Conservation (phyloP, 2,329 filamentous ascomycete genomes). For the Paraconiothyrium brasiliense region DNA sequence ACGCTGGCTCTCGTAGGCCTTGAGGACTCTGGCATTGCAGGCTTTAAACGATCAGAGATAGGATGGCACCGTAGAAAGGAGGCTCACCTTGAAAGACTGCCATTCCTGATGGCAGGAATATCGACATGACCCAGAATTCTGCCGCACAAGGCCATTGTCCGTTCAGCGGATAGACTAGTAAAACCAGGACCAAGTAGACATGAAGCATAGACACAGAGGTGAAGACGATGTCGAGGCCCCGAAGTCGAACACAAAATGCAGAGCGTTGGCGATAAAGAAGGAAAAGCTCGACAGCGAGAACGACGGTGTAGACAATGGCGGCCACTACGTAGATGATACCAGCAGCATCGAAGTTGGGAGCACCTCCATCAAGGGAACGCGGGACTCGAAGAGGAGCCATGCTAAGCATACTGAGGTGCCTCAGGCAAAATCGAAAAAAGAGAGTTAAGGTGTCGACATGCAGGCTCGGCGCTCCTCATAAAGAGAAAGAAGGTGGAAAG, state of each 20-base stretch:
- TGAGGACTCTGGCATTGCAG: slow-evolving; percentile 49
- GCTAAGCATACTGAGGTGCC: slow-evolving; percentile 33
- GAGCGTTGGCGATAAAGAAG: slow-evolving; percentile 41
- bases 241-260: slow-evolving; percentile 45
- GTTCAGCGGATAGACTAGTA: slow-evolving; percentile 50
- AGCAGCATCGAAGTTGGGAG: slow-evolving; percentile 42
- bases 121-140: slow-evolving; percentile 53
- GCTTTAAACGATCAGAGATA: slow-evolving; percentile 28
- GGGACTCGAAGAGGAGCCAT: slow-evolving; percentile 42
- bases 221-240: slow-evolving; percentile 45
- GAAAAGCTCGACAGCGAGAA: slow-evolving; percentile 41
- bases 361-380: slow-evolving; percentile 41
- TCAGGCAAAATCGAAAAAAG: slow-evolving; percentile 22
- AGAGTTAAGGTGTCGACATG: slow-evolving; percentile 27
- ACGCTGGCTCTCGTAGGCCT: slow-evolving; percentile 47
- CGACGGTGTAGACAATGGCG: slow-evolving; percentile 45
- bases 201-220: slow-evolving; percentile 47
- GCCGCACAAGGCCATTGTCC: slow-evolving; percentile 46
- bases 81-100: slow-evolving; percentile 49
- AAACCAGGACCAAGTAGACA: slow-evolving; percentile 46
- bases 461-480: slow-evolving; percentile 35
- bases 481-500: slow-evolving; percentile 25
- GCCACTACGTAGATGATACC: slow-evolving; percentile 45
- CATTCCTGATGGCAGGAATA: slow-evolving; percentile 51
- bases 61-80: not conserved